Conservation (phyloP, 2,329 filamentous ascomycete species). For the Botrytis deweyae region DNA sequence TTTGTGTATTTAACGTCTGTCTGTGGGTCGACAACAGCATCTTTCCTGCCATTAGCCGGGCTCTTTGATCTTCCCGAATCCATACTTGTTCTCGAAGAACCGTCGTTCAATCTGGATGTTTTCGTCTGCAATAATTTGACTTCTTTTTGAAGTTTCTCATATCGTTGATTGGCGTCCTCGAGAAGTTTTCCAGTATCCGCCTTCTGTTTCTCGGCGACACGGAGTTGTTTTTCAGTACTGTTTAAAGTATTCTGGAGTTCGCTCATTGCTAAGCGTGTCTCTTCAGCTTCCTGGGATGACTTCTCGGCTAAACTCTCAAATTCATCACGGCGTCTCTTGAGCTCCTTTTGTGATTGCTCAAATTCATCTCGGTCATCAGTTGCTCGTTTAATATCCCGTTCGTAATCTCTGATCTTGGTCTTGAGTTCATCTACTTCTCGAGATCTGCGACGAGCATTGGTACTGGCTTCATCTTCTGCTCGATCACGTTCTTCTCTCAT, state of each 20-base stretch:
- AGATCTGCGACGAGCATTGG: constrained; percentile 70
- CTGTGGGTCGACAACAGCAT: constrained; percentile 15
- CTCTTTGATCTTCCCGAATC: constrained; percentile 40
- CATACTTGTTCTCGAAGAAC: constrained; percentile 36
- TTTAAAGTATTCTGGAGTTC: constrained; percentile 80
- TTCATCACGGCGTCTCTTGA: constrained; percentile 71
- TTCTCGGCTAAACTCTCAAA: constrained; percentile 69
- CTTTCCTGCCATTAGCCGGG: constrained; percentile 29
- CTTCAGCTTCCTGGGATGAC: constrained; percentile 69
- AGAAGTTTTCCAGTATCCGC: constrained; percentile 70
- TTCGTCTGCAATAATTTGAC: constrained; percentile 53
- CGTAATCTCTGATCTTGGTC: constrained; percentile 74
- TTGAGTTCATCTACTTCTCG: constrained; percentile 87
- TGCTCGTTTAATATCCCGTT: constrained; percentile 70
- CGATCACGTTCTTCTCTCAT: constrained; percentile 92
- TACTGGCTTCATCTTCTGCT: constrained; percentile 85
- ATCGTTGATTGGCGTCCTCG: constrained; percentile 72
- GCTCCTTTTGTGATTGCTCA: constrained; percentile 69
- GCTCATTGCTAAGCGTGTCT: constrained; percentile 73
- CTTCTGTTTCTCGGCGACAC: constrained; percentile 81
- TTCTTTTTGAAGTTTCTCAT: constrained; percentile 77
- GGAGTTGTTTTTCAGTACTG: constrained; percentile 79
- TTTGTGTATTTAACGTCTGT: constrained; percentile 61
- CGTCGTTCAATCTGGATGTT: constrained; percentile 36
- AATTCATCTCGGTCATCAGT: constrained; percentile 76